Evolutionary conservation across 2,329 filamentous ascomycete species (phyloP), one percentile per base, ranked within the genome.

Genomic region (Colletotrichum destructivum): DNA sequence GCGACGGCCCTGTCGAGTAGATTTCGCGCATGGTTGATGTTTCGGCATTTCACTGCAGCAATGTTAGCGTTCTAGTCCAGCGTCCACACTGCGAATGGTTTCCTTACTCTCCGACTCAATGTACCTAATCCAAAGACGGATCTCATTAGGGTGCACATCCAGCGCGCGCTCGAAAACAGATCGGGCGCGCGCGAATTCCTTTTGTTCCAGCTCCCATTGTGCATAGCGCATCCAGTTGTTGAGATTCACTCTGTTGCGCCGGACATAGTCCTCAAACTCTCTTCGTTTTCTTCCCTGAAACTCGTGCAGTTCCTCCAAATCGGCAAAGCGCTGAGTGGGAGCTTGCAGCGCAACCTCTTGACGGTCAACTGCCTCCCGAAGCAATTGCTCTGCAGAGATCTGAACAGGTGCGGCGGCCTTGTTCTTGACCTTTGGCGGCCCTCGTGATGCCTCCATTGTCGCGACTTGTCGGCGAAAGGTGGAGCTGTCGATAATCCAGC

Each of bases 161-260:
- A 99, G 88, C 61, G 96, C 96, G 76, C 96, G 90, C 85, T 99
- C 96, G 78, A 98, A 99, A 78, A 99, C 92, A 62, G 93, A 97
- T 52, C 96, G 89, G 40, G 96, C 96, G 66, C 96, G 93, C 66
- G 93, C 91, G 82, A 94, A 98, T 84, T 99, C 96, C 83, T 98
- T 98, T 84, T 99, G 96, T 81, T 99, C 96, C 72, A 98, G 88
- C 85, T 99, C 96, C 94, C 95, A 99, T 77, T 94, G 90, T 67
- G 96, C 96, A 87, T 99, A 99, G 79, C 95, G 93, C 88, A 96
- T 94, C 96, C 96, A 99, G 83, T 98, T 98, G 87, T 97, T 97
- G 88, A 98, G 95, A 79, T 97, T 98, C 80, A 98, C 89, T 79
- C 96, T 87, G 80, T 98, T 98, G 75, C 96, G 93, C 75, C 95